Evolutionary conservation across 192 early-diverging fungal genomes (phyloP).

Genomic region (Cladochytrium replicatum): DNA sequence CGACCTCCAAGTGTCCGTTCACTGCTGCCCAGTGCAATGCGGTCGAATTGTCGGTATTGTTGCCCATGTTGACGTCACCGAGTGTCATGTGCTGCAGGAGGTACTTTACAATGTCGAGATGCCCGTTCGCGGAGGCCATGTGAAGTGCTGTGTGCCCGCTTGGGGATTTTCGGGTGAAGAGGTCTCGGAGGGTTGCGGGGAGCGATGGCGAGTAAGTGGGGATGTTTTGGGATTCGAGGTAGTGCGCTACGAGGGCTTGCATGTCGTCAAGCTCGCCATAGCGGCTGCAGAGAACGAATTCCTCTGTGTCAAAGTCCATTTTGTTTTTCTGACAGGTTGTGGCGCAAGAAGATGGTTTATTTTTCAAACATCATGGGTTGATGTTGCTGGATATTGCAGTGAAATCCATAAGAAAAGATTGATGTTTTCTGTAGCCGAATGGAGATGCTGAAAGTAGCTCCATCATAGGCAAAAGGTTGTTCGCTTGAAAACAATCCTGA

Average conservation of each 20-base stretch:
- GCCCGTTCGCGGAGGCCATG: constrained; percentile 74
- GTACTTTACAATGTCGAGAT: constrained; percentile 42
- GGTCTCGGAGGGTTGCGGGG: constrained; percentile 11
- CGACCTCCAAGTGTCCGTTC: constrained; percentile 51
- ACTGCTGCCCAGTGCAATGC: constrained; percentile 78
- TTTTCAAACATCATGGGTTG: too few species aligned
- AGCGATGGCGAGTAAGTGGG: constrained; percentile 14
- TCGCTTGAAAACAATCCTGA: constrained; percentile 15
- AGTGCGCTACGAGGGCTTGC: constrained; percentile 23
- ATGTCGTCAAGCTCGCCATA: constrained; percentile 69
- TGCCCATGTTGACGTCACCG: constrained; percentile 13
- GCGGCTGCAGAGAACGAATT: constrained; percentile 58
- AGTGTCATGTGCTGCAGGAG: constrained; percentile 18
- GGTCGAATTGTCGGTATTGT: constrained; percentile 39
- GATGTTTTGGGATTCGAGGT: constrained; percentile 9
- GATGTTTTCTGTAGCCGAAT: too few species aligned
- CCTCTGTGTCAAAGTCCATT: constrained; percentile 35
- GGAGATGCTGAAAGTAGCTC: too few species aligned
- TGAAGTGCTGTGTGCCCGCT: constrained; percentile 55
- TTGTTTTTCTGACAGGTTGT: too few species aligned
- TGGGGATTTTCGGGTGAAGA: constrained; percentile 6
- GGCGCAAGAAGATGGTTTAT: too few species aligned
- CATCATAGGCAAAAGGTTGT: constrained; percentile 14
- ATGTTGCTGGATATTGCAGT: too few species aligned
- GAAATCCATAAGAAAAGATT: too few species aligned